phyloP scores from a whole-genome alignment of 768 basidiomycete genomes.

The Suillus decipiens region DNA sequence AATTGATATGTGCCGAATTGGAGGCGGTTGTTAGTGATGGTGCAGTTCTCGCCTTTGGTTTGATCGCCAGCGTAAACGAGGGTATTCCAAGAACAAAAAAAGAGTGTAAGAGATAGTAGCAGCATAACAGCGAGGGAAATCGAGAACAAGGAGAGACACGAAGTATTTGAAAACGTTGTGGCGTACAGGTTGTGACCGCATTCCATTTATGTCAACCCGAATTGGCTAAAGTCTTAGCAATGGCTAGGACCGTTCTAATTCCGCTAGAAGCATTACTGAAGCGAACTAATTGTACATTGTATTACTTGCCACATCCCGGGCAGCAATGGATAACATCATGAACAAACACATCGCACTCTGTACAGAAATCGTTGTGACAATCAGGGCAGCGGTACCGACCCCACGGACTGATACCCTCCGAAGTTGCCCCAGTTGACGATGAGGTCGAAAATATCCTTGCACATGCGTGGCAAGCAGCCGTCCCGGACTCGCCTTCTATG shows the following conservation, averaged over 20 bases:
- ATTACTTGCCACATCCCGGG: conserved; percentile 75
- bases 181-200: neutral
- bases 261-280: neutral
- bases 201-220: conserved; percentile 2
- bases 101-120: conserved; percentile 47
- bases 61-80: conserved; percentile 49
- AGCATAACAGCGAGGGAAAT: conserved; percentile 22
- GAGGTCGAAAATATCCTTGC: conserved; percentile 64
- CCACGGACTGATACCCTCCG: conserved; percentile 77
- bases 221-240: no score
- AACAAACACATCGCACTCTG: conserved; percentile 94
- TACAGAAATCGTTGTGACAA: conserved; percentile 86
- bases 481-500: conserved; percentile 38
- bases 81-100: conserved; percentile 48
- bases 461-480: conserved; percentile 73
- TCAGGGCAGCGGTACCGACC: conserved; percentile 90
- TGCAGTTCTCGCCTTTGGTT: conserved; percentile 49
- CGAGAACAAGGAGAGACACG: conserved; percentile 9
- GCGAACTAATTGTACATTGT: conserved; percentile 16
- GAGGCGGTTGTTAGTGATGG: conserved; percentile 60
- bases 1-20: conserved; percentile 80
- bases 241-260: neutral
- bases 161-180: neutral
- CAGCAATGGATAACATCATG: conserved; percentile 96
- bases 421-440: conserved; percentile 36